phyloP scores from a whole-genome alignment of 202 grass and related monocot species.

The Zoysia matrella region DNA sequence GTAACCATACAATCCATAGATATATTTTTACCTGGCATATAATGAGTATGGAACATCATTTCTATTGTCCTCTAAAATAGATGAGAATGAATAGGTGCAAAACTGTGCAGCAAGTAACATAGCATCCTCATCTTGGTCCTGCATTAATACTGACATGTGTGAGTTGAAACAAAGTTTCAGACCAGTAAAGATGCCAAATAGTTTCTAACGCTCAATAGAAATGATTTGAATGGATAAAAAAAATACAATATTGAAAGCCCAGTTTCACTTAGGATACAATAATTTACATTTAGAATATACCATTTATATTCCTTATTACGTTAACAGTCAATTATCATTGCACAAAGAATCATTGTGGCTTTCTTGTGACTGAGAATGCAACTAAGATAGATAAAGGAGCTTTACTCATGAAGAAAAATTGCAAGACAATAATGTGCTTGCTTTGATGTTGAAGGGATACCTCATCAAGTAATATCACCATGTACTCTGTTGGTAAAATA shows the following conservation, averaged over 20 bases:
- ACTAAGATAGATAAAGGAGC: not conserved
- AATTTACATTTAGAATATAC: slow-evolving; percentile 11
- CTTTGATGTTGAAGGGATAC: slow-evolving; percentile 47
- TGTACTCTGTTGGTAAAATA: slow-evolving; percentile 95
- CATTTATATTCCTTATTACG: not conserved
- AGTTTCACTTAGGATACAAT: not conserved
- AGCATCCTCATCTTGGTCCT: slow-evolving; percentile 96
- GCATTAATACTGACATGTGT: slow-evolving; percentile 31
- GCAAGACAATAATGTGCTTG: slow-evolving; percentile 20
- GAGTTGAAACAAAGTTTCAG: slow-evolving; percentile 5
- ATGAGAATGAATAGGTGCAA: slow-evolving; percentile 92
- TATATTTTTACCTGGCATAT: slow-evolving; percentile 74
- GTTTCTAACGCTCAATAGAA: slow-evolving; percentile 18
- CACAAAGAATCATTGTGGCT: not conserved
- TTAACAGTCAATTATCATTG: not conserved
- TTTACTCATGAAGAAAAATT: slow-evolving; percentile 23
- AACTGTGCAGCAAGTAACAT: slow-evolving; percentile 91
- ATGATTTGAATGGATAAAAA: slow-evolving; percentile 9
- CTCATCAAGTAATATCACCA: slow-evolving; percentile 92
- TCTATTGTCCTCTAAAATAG: slow-evolving; percentile 58
- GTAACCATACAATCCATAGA: slow-evolving; percentile 6
- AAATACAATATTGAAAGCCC: not conserved
- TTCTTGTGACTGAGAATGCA: not conserved
- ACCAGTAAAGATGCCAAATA: not conserved
- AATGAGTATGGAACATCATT: slow-evolving; percentile 76